Conservation (phyloP, 208 protist species). For the Wallacemonas collosoma region DNA sequence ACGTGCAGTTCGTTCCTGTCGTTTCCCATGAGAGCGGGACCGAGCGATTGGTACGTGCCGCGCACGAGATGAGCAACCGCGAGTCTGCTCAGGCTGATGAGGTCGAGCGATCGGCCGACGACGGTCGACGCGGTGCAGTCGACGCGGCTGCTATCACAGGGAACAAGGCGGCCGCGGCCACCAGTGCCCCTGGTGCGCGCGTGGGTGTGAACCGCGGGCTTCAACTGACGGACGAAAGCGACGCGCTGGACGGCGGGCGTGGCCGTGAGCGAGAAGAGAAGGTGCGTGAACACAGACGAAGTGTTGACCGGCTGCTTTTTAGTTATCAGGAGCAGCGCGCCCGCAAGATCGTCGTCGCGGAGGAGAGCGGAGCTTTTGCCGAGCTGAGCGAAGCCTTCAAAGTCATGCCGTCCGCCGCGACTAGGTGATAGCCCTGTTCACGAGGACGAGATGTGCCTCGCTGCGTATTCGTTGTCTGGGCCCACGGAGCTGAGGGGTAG, state of each 20-base stretch:
- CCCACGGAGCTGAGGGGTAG: not conserved
- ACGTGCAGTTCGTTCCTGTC: not conserved
- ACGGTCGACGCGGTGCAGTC: no score
- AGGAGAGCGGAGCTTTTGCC: conserved; percentile 18
- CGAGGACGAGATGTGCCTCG: no score
- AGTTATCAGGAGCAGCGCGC: conserved; percentile 27
- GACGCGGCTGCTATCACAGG: not conserved
- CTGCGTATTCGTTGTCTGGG: not conserved
- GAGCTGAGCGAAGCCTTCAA: not conserved
- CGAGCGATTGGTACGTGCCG: not conserved
- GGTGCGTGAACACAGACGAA: conserved; percentile 5
- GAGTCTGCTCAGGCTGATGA: not conserved
- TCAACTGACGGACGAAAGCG: conserved; percentile 28
- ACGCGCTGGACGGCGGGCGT: conserved; percentile 20
- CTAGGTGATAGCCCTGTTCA: not conserved
- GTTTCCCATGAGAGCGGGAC: not conserved
- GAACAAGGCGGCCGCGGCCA: not conserved
- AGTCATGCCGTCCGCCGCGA: conserved; percentile 6
- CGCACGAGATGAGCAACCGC: not conserved
- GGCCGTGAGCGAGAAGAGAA: conserved; percentile 24
- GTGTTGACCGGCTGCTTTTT: conserved; percentile 22
- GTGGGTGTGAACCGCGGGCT: not conserved
- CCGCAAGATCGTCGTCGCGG: conserved; percentile 10
- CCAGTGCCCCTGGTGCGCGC: not conserved
- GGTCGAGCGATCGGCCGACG: not conserved